phyloP scores from a whole-genome alignment of 176 grass and related monocot genomes.

The Carex littledalei region DNA sequence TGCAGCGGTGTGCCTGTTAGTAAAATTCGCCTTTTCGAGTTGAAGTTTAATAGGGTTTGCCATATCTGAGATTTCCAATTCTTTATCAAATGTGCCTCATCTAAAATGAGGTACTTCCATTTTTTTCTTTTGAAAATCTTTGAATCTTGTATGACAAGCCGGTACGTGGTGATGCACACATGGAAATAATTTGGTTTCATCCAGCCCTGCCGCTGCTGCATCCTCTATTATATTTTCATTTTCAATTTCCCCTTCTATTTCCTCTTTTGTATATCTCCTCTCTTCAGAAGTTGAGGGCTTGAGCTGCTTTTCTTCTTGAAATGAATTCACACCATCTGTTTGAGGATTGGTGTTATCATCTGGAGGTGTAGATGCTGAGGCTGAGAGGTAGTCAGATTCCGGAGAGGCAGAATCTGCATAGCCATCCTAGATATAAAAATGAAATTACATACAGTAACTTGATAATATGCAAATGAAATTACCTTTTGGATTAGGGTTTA shows the following conservation, averaged over 20 bases:
- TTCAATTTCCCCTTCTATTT: constrained; percentile 32
- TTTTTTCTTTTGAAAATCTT: no score
- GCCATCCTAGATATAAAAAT: constrained; percentile 69
- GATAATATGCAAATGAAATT: not conserved
- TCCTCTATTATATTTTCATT: constrained; percentile 80
- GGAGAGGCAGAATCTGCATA: constrained; percentile 45
- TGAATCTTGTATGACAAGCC: no score
- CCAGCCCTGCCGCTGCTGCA: constrained; percentile 97
- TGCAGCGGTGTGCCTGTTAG: constrained; percentile 96
- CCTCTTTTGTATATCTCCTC: constrained; percentile 26
- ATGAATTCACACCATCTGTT: constrained; percentile 14
- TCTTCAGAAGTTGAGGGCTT: constrained; percentile 21
- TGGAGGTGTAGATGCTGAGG: constrained; percentile 37
- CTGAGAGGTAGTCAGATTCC: constrained; percentile 40
- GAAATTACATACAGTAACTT: constrained; percentile 23
- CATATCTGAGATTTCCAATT: no score
- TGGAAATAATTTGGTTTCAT: constrained; percentile 95
- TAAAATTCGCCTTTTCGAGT: no score
- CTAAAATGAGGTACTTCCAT: no score
- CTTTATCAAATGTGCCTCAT: no score
- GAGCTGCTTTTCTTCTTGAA: constrained; percentile 1
- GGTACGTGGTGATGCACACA: constrained; percentile 97
- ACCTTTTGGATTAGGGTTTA: not conserved
- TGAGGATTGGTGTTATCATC: constrained; percentile 38
- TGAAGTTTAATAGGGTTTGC: no score